These are phyloP conservation scores for Aristolochia contorta DNA, from an alignment of 164 flowering plant species.

Conservation along the genomic window DNA sequence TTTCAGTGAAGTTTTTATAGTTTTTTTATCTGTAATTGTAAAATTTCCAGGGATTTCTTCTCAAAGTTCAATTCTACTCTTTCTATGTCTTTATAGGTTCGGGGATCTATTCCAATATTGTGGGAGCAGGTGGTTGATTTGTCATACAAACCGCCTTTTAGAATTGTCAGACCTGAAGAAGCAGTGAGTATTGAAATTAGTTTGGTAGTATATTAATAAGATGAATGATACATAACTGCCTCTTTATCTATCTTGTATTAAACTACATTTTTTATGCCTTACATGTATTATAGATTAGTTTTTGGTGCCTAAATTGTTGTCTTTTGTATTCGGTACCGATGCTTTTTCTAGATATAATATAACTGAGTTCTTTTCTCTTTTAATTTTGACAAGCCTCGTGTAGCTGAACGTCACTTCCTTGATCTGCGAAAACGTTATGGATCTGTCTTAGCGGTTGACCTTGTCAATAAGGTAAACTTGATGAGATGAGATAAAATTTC, in stretches of 20 bases:
- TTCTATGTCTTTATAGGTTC: constrained; percentile 40
- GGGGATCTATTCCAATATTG: constrained; percentile 88
- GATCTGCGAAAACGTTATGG: constrained; percentile 92
- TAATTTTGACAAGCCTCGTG: constrained; percentile 51
- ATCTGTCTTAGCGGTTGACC: constrained; percentile 74
- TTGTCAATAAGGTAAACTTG: constrained; percentile 70
- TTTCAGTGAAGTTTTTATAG: background rate
- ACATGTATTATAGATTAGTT: no score
- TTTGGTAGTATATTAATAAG: background rate
- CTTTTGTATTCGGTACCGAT: background rate
- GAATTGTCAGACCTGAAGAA: constrained; percentile 74
- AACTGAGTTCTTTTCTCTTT: background rate
- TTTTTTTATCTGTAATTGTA: background rate
- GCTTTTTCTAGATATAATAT: background rate
- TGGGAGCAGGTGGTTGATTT: constrained; percentile 98
- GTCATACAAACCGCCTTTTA: constrained; percentile 91
- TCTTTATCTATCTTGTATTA: no score
- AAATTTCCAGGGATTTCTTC: background rate
- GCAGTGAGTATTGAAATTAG: constrained; percentile 51
- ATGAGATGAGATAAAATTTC: no score
- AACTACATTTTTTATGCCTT: no score
- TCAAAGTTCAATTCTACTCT: background rate
- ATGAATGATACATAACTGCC: no score
- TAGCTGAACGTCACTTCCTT: constrained; percentile 82
- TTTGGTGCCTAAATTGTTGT: no score